Evolutionary conservation across 164 flowering plant genomes (phyloP).

Genomic region (Chimonanthus salicifolius): DNA sequence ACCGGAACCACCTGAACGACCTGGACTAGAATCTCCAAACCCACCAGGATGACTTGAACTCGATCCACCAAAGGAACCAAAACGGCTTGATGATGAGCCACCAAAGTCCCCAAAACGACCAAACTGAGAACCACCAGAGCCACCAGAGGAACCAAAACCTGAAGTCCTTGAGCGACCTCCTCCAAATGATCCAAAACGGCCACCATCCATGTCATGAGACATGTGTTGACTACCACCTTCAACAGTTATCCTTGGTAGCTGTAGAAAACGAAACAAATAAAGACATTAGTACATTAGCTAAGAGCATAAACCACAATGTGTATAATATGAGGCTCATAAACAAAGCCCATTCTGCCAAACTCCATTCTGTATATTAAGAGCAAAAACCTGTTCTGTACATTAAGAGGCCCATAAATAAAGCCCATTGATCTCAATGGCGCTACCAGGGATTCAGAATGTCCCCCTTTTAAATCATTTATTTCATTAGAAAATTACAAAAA

Average conservation of each 20-base stretch:
- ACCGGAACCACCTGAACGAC: constrained; percentile 23
- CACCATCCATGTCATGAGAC: constrained; percentile 34
- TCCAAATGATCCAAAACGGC: constrained; percentile 35
- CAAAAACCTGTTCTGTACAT: too few relatives aligned
- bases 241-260: constrained; percentile 67
- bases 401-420: too few relatives aligned
- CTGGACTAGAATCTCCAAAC: constrained; percentile 26
- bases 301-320: too few relatives aligned
- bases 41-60: constrained; percentile 23
- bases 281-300: not conserved
- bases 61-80: constrained; percentile 11
- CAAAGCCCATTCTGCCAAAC: too few relatives aligned
- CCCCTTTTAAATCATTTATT: too few relatives aligned
- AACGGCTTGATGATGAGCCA: constrained; percentile 17
- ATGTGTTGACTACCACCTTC: constrained; percentile 35
- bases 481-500: too few relatives aligned
- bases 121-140: constrained; percentile 7
- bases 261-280: constrained; percentile 3
- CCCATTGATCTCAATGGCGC: too few relatives aligned
- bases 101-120: constrained; percentile 11
- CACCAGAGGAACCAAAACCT: constrained; percentile 11
- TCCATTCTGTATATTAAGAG: too few relatives aligned
- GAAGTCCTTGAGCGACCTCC: constrained; percentile 21
- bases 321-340: too few relatives aligned
- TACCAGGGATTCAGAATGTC: too few relatives aligned